These are phyloP conservation scores for Ogataea haglerorum DNA, from an alignment of 805 yeast genomes.

Conservation along the genomic window DNA sequence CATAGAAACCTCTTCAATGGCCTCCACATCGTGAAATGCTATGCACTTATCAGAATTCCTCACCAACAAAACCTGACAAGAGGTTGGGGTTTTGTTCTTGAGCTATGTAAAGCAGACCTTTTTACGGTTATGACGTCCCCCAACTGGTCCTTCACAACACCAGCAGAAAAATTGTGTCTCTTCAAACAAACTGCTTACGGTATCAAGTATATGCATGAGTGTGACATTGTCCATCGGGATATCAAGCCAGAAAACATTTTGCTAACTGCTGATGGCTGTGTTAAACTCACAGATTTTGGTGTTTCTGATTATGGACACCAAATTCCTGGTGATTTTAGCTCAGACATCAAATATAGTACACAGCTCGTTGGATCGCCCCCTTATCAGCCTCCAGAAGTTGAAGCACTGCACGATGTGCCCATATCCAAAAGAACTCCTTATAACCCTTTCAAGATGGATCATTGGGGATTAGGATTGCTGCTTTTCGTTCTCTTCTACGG, in stretches of 20 bases:
- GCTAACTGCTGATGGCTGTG: constrained; percentile 51
- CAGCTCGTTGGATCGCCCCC: constrained; percentile 82
- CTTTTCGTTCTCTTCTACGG: constrained; percentile 59
- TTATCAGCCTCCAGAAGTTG: constrained; percentile 78
- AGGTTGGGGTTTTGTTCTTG: constrained; percentile 82
- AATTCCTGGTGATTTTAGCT: constrained; percentile 36
- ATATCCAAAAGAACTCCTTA: constrained; percentile 35
- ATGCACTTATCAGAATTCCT: constrained; percentile 55
- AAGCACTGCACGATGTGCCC: constrained; percentile 43
- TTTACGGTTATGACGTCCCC: constrained; percentile 56
- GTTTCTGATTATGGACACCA: constrained; percentile 71
- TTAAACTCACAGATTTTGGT: constrained; percentile 92
- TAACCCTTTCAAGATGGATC: constrained; percentile 70
- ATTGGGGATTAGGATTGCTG: constrained; percentile 73
- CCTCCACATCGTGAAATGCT: constrained; percentile 62
- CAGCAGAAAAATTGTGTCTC: constrained; percentile 59
- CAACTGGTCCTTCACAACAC: constrained; percentile 54
- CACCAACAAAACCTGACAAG: constrained; percentile 51
- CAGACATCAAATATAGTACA: constrained; percentile 24
- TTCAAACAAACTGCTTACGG: constrained; percentile 72
- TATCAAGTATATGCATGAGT: constrained; percentile 62
- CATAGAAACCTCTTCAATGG: constrained; percentile 53
- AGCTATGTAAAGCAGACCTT: constrained; percentile 57
- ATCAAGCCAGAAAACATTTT: constrained; percentile 91
- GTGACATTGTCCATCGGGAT: constrained; percentile 88